A percentile compares a stretch with the other conserved stretches of the same genome.
Conservation (phyloP, 176 grass and related monocot species). For the Themeda triandra region DNA sequence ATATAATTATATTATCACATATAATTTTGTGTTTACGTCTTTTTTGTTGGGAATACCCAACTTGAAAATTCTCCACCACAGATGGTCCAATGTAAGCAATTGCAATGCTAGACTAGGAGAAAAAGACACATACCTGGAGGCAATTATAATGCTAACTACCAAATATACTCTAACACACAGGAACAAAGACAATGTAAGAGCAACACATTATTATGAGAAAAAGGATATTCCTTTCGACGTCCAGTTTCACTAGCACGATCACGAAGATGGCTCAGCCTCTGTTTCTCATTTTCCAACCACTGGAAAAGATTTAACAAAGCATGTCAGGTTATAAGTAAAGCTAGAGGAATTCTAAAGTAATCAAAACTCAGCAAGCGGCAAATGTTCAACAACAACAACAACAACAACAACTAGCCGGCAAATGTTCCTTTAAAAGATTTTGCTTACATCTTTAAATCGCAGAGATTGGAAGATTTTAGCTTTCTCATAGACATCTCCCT, state of each 20-base stretch:
- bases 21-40: background rate
- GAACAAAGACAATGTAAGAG: conserved; percentile 10
- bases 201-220: conserved; percentile 24
- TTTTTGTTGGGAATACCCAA: background rate
- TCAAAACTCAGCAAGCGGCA: background rate
- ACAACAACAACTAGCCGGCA: too few species aligned
- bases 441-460: conserved; percentile 81
- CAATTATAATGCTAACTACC: background rate
- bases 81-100: background rate
- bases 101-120: background rate
- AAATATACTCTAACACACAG: background rate
- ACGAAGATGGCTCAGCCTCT: conserved; percentile 81
- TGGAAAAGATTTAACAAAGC: conserved; percentile 40
- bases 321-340: conserved; percentile 14
- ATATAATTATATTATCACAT: background rate
- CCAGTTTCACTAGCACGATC: conserved; percentile 99
- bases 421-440: conserved; percentile 19
- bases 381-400: too few species aligned
- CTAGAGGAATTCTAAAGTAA: conserved; percentile 29
- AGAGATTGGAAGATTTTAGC: conserved; percentile 64
- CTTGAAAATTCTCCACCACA: background rate
- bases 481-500: conserved; percentile 82
- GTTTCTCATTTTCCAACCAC: conserved; percentile 93
- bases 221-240: conserved; percentile 99
- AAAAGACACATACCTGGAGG: background rate